Conservation (phyloP, 106 monocot genomes). For the Allium fistulosum region DNA sequence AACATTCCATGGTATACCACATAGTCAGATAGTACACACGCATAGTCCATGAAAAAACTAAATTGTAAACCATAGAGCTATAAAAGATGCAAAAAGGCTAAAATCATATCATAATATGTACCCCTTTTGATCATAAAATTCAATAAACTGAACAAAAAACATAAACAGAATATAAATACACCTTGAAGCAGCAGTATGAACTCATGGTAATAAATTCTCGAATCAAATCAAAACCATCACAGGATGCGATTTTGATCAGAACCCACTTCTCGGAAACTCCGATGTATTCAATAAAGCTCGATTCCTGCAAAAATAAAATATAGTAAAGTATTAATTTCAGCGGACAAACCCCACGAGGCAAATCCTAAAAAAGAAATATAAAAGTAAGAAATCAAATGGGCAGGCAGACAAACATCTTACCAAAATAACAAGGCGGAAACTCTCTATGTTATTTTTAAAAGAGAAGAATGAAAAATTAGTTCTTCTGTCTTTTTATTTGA, state of each 20-base stretch:
- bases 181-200: conserved; percentile 39
- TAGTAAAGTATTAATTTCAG: neutral
- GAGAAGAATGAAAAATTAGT: neutral
- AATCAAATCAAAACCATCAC: conserved; percentile 11
- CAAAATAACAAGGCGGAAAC: neutral
- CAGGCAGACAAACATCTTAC: conserved; percentile 7
- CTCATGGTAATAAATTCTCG: conserved; percentile 15
- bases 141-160: neutral
- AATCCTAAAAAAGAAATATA: neutral
- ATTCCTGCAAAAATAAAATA: conserved; percentile 1
- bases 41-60: neutral
- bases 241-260: conserved; percentile 18
- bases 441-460: neutral
- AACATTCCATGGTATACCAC: too few species aligned
- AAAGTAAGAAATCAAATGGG: conserved; percentile 6
- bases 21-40: too few species aligned
- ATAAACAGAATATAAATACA: neutral
- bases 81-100: neutral
- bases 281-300: neutral
- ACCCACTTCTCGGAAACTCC: conserved; percentile 9
- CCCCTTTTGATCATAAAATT: neutral
- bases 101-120: neutral
- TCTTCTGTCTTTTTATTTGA: neutral
- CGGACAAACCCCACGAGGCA: neutral
- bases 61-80: neutral